phyloP scores from a whole-genome alignment of 352 stramenopile species.

The Blastocystis sp. region DNA sequence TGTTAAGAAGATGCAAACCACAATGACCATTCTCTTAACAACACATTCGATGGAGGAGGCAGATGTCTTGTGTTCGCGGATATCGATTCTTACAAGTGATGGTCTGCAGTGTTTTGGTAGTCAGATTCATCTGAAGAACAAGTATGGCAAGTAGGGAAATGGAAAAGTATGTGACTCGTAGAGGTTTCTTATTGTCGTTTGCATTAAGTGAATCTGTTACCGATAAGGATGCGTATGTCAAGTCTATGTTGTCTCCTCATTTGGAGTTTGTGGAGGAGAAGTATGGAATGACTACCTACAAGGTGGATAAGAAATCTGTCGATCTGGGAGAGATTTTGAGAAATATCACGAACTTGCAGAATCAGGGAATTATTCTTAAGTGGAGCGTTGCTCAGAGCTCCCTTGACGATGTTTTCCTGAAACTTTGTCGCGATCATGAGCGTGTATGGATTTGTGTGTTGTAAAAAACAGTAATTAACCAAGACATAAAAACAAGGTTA shows the following conservation, averaged over 20 bases:
- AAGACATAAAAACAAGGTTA: background rate
- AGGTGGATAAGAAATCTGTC: background rate
- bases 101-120: conserved; percentile 74
- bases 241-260: background rate
- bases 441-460: background rate
- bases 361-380: conserved; percentile 16
- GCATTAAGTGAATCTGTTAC: background rate
- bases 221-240: conserved; percentile 29
- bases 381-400: conserved; percentile 68
- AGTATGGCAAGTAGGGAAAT: conserved; percentile 63
- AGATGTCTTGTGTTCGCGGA: conserved; percentile 76
- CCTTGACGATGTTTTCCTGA: conserved; percentile 71
- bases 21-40: conserved; percentile 75
- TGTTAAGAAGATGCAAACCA: conserved; percentile 62
- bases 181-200: conserved; percentile 70
- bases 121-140: conserved; percentile 73
- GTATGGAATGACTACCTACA: conserved; percentile 26
- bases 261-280: conserved; percentile 67
- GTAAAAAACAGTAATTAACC: conserved; percentile 2
- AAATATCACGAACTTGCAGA: conserved; percentile 63
- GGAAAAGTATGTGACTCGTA: background rate
- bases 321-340: background rate
- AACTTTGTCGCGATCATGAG: conserved; percentile 65
- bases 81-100: conserved; percentile 76
- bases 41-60: conserved; percentile 81